Percentiles rank a stretch among this genome's conserved stretches.
Evolutionary conservation across 2,329 filamentous ascomycete genomes (phyloP).

Genomic region (Acarospora socialis): DNA sequence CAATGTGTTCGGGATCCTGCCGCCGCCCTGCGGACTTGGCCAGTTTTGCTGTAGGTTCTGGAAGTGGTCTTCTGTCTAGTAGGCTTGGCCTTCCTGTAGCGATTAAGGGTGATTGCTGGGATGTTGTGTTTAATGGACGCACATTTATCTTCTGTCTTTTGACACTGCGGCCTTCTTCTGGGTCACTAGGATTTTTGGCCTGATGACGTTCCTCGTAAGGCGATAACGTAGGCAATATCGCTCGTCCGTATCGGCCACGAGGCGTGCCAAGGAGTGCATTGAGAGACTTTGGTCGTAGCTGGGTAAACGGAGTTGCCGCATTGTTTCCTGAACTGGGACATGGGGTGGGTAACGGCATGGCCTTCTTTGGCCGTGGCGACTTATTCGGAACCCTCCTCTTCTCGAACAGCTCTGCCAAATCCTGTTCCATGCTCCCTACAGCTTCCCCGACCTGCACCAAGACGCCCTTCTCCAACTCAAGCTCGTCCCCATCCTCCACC

Average conservation of each 20-base stretch:
- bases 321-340: slow-evolving; percentile 11
- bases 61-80: slow-evolving; percentile 13
- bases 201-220: slow-evolving; percentile 48
- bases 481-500: slow-evolving; percentile 69
- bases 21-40: neutral
- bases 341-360: slow-evolving; percentile 28
- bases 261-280: slow-evolving; percentile 52
- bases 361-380: slow-evolving; percentile 22
- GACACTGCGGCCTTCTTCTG: too few species aligned
- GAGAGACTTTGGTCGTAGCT: slow-evolving; percentile 42
- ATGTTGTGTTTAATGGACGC: too few species aligned
- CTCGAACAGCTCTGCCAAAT: slow-evolving; percentile 60
- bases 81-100: too few species aligned
- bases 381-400: slow-evolving; percentile 40
- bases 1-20: too few species aligned
- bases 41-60: slow-evolving; percentile 3
- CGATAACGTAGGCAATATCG: slow-evolving; percentile 42
- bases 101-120: too few species aligned
- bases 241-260: slow-evolving; percentile 48
- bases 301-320: slow-evolving; percentile 21
- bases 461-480: slow-evolving; percentile 61
- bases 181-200: slow-evolving; percentile 15
- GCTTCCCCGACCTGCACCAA: slow-evolving; percentile 70
- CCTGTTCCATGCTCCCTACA: slow-evolving; percentile 59
- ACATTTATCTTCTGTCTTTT: too few species aligned